Percentiles rank a stretch among this genome's conserved stretches.
Evolutionary conservation across 768 basidiomycete genomes (phyloP).

Genomic region (Pleurotus eryngii): DNA sequence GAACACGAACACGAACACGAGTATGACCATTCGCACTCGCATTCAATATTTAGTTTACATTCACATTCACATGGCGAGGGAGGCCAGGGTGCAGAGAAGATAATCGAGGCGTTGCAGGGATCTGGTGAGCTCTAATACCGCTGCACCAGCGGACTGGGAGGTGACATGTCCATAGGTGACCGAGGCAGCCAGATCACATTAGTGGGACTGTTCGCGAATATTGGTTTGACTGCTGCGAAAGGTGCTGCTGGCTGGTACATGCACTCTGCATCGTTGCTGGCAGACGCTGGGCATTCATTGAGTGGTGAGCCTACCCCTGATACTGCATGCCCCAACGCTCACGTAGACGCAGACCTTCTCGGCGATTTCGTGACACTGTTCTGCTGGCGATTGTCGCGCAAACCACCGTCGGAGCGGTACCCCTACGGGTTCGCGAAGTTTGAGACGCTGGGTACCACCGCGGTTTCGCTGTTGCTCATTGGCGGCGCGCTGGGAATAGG

Average conservation of each 20-base stretch:
- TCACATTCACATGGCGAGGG: constrained; percentile 62
- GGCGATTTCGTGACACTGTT: constrained; percentile 91
- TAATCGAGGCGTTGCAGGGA: constrained; percentile 66
- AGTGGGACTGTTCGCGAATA: constrained; percentile 78
- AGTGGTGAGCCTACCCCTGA: constrained; percentile 55
- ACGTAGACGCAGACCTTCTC: constrained; percentile 56
- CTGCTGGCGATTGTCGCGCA: constrained; percentile 82
- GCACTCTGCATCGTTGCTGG: constrained; percentile 88
- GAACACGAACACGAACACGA: constrained; percentile 22
- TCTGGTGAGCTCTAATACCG: constrained; percentile 42
- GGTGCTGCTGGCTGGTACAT: constrained; percentile 85
- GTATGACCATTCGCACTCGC: constrained; percentile 49
- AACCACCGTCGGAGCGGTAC: constrained; percentile 74
- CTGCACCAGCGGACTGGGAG: constrained; percentile 2
- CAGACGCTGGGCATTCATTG: constrained; percentile 90
- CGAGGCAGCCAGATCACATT: constrained; percentile 82
- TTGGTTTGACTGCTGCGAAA: constrained; percentile 79
- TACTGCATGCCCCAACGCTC: not conserved
- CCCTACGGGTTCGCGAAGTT: constrained; percentile 93
- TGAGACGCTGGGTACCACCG: constrained; percentile 91
- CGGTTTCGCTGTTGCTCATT: constrained; percentile 83
- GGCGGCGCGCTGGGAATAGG: constrained; percentile 83
- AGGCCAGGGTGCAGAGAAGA: constrained; percentile 61
- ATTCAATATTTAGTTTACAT: constrained; percentile 56
- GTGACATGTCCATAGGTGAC: constrained; percentile 50